These are phyloP conservation scores for Drechslera avenae DNA, from an alignment of 2,329 filamentous ascomycete species.

Conservation along the genomic window DNA sequence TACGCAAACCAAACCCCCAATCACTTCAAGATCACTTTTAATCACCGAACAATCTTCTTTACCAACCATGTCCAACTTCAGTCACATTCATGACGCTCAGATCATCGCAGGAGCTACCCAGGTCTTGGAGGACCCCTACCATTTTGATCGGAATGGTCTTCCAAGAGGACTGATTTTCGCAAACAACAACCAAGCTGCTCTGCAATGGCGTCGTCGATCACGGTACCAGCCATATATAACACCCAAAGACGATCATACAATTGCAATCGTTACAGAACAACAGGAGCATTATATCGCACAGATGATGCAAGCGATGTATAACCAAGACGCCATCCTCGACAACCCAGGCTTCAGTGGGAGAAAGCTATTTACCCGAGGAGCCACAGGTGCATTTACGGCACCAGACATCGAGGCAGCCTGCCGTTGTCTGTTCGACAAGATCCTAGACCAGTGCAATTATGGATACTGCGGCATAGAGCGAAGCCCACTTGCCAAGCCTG, in stretches of 20 bases:
- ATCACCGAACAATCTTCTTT: no score
- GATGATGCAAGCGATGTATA: slow-evolving; percentile 11
- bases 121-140: no score
- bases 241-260: slow-evolving; percentile 7
- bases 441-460: background rate
- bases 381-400: background rate
- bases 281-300: background rate
- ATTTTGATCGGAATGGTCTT: no score
- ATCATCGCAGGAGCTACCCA: no score
- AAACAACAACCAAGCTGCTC: background rate
- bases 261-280: background rate
- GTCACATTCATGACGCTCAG: no score
- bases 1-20: no score
- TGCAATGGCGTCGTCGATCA: background rate
- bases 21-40: no score
- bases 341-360: background rate
- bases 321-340: background rate
- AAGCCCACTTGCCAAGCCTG: background rate
- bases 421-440: slow-evolving; percentile 1
- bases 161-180: no score
- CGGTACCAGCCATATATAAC: background rate
- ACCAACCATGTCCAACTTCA: no score
- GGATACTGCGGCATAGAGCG: background rate
- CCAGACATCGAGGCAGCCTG: slow-evolving; percentile 7
- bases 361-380: background rate